Percentiles rank a stretch among this genome's conserved stretches.
Evolutionary conservation across 208 protist genomes (phyloP).

Genomic region (Acanthamoeba healyi): DNA sequence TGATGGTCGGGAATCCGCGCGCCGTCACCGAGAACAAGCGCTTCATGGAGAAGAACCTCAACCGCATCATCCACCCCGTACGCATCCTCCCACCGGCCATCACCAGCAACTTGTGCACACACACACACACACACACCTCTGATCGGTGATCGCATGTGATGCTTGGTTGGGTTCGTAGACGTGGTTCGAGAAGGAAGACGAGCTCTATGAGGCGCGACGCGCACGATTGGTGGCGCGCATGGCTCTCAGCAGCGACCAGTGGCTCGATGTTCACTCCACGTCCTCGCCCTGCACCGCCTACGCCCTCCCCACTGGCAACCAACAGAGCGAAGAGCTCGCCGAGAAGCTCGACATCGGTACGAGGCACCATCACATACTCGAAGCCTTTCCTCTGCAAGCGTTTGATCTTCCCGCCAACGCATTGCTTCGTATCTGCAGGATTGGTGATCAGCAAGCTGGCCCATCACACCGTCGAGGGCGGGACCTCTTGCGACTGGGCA

Average conservation of each 20-base stretch:
- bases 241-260: slow-evolving; percentile 19
- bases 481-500: slow-evolving; percentile 24
- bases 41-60: slow-evolving; percentile 40
- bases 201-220: not conserved
- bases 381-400: too few relatives aligned
- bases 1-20: not conserved
- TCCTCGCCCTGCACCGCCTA: slow-evolving; percentile 26
- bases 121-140: too few relatives aligned
- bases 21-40: slow-evolving; percentile 28
- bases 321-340: not conserved
- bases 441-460: slow-evolving; percentile 1
- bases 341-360: slow-evolving; percentile 14
- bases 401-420: not conserved
- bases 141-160: not conserved
- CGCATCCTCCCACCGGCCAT: not conserved
- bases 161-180: too few relatives aligned
- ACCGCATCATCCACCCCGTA: slow-evolving; percentile 33
- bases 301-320: not conserved
- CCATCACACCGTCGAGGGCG: slow-evolving; percentile 16
- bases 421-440: not conserved
- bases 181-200: not conserved
- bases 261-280: slow-evolving; percentile 13
- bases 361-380: not conserved
- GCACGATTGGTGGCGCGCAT: not conserved
- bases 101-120: not conserved